These are phyloP conservation scores for Colletotrichum tamarilloi DNA, from an alignment of 2,329 filamentous ascomycete genomes.

Conservation along the genomic window DNA sequence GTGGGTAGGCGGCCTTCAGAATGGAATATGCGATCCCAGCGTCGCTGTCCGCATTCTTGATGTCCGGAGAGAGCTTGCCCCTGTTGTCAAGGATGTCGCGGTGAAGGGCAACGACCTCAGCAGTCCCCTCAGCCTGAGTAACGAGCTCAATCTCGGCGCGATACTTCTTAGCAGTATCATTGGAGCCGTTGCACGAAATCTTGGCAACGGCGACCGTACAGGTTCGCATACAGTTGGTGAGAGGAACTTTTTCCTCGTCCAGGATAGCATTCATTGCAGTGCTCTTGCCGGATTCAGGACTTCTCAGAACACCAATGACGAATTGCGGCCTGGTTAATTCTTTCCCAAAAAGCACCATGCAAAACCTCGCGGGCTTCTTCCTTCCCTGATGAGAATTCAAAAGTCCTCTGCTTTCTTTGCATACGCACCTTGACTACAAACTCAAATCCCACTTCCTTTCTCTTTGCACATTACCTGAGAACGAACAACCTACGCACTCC, in stretches of 20 bases:
- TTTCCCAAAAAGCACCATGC: no score
- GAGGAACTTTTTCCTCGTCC: conserved; percentile 64
- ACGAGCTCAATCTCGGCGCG: conserved; percentile 70
- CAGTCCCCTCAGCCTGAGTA: conserved; percentile 59
- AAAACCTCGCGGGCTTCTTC: no score
- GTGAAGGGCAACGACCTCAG: conserved; percentile 61
- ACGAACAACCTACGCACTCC: no score
- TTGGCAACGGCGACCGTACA: conserved; percentile 73
- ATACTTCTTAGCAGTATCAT: conserved; percentile 52
- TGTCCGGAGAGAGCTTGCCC: conserved; percentile 50
- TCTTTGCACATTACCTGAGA: no score
- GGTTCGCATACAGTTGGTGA: conserved; percentile 64
- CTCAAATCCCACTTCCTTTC: no score
- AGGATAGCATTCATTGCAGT: conserved; percentile 59
- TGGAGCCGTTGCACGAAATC: conserved; percentile 64
- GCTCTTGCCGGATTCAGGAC: no score
- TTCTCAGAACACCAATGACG: no score
- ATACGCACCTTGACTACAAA: no score
- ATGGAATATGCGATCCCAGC: conserved; percentile 53
- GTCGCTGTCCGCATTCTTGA: conserved; percentile 55
- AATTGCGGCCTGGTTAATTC: no score
- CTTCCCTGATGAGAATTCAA: no score
- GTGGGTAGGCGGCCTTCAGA: conserved; percentile 58
- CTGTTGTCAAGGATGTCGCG: conserved; percentile 57
- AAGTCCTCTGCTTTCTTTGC: no score